phyloP scores from a whole-genome alignment of 202 grass and related monocot genomes.

The Saccharum hybrid region DNA sequence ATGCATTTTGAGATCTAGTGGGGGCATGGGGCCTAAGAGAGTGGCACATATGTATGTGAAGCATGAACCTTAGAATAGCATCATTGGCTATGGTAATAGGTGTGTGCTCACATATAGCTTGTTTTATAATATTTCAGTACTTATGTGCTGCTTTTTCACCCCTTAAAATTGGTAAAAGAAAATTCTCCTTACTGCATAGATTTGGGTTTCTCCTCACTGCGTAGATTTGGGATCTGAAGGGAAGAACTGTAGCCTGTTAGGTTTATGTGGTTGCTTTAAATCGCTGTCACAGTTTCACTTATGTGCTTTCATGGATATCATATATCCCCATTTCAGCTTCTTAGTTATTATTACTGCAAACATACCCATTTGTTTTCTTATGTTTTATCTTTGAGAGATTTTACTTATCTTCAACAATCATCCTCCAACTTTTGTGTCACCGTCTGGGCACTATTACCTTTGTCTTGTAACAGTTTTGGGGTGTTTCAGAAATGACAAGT shows the following conservation, averaged over 20 bases:
- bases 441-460: background rate
- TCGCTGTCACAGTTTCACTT: background rate
- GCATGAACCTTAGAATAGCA: background rate
- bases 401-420: background rate
- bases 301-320: background rate
- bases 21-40: background rate
- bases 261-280: background rate
- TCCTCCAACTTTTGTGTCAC: background rate
- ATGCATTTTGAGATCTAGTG: background rate
- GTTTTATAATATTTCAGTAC: background rate
- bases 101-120: background rate
- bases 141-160: background rate
- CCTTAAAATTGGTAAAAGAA: background rate
- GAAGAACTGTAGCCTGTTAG: background rate
- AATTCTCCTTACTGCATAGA: background rate
- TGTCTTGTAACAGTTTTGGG: background rate
- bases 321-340: background rate
- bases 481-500: background rate
- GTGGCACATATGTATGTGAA: background rate
- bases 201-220: background rate
- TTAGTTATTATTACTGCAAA: background rate
- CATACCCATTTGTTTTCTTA: background rate
- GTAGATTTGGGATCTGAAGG: background rate
- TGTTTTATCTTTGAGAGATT: background rate
- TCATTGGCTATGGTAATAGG: background rate